Evolutionary conservation across 257 asterid genomes (phyloP).

Genomic region (Plantago major): DNA sequence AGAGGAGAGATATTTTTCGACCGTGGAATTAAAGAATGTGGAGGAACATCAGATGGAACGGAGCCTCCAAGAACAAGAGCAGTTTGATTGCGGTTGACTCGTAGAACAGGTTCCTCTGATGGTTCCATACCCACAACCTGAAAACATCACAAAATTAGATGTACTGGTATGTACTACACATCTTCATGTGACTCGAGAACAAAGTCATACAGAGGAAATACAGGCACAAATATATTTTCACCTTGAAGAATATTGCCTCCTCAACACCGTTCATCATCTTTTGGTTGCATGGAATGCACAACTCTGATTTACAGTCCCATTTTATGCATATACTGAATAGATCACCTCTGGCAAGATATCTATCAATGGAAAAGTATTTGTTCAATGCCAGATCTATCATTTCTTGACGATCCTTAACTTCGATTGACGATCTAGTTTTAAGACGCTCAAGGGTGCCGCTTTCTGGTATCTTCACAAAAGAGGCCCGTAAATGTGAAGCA

Average conservation of each 20-base stretch:
- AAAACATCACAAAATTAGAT: constrained; percentile 21
- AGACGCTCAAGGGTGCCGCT: constrained; percentile 71
- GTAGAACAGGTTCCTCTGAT: constrained; percentile 60
- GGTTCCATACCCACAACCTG: constrained; percentile 94
- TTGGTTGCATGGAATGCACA: constrained; percentile 69
- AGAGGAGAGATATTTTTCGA: constrained; percentile 42
- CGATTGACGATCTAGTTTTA: constrained; percentile 53
- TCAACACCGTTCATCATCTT: constrained; percentile 42
- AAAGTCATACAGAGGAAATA: constrained; percentile 1
- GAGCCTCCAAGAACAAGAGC: constrained; percentile 94
- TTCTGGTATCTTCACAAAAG: constrained; percentile 89
- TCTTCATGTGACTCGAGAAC: constrained; percentile 11
- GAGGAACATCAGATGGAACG: constrained; percentile 77
- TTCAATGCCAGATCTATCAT: constrained; percentile 73
- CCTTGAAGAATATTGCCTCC: constrained; percentile 76
- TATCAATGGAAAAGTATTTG: constrained; percentile 70
- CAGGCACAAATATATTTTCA: constrained; percentile 16
- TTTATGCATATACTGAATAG: constrained; percentile 56
- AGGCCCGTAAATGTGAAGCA: constrained; percentile 86
- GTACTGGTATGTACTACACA: constrained; percentile 7
- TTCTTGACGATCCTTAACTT: constrained; percentile 73
- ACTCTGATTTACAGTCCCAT: constrained; percentile 82
- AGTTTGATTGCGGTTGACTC: constrained; percentile 69
- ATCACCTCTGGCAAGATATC: constrained; percentile 82
- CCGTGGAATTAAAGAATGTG: constrained; percentile 53